Base-by-base conservation (phyloP, 2,329 filamentous ascomycete genomes). In the Bipolaris victoriae region DNA sequence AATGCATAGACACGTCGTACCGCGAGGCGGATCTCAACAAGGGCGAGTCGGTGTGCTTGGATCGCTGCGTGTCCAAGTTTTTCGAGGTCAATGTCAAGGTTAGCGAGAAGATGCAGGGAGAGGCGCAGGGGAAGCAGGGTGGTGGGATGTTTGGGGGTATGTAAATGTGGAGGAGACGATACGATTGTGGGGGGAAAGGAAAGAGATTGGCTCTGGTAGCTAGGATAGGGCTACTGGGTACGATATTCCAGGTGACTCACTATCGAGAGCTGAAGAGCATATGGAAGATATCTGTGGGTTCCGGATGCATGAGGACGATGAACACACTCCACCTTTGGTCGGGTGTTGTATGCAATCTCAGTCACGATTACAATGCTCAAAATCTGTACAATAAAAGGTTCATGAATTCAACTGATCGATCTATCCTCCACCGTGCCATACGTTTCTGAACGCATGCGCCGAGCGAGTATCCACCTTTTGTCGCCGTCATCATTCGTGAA, bases 81-180 rank as follows among this genome's bases (percentile, higher is more conserved):
- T 97, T 99, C 81, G 94, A 98, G 71, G 93, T 97, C 73, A 96
- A 97, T 79, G 88, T 97, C 83, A 98, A 97, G 84, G 91, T 98
- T 58, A 94, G 90, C 72, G 93, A 98, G 81, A 91, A 96, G 81
- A 92, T 98, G 88, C 92, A 97, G 81, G 87, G 89, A 64, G 90
- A 96, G 79, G 91, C 90, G 47, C 84, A 86, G 62, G 85, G 86
- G 72, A 86, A 87, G 58, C 61, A 58, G 41, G 67, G 62, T 1
- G 64, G 61, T 3, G 69, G 61, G 4, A 72, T 69, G 67, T 72
- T 72, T 55, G 66, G 71, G 50, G 64, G 65, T 16, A 68, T 67
- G 67, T 71, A 67, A 62, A 10, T 29, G 9, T 10, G 26, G 26
- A 10, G 26, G 26, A 29, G 26, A 26, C 7, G 26, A 9, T 2